Conservation (phyloP, 225 moss, liverwort and hornwort species). For the Rhytidiadelphus loreus region DNA sequence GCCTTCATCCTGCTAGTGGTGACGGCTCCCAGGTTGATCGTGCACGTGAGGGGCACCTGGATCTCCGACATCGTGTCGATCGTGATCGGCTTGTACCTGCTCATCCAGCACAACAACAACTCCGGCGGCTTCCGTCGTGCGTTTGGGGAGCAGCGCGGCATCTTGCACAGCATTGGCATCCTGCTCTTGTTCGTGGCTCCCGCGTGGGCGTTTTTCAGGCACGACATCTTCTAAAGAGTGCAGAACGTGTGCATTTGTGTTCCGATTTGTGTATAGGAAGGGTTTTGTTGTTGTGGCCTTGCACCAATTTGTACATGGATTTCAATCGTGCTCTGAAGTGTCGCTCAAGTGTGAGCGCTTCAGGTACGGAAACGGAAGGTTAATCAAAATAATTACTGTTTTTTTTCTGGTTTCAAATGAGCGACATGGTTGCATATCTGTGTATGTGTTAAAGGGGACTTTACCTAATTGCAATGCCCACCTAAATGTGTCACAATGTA, state of each 20-base stretch:
- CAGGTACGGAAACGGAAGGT: background rate
- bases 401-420: background rate
- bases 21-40: constrained; percentile 6
- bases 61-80: constrained; percentile 2
- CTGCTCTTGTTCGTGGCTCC: constrained; percentile 37
- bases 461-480: background rate
- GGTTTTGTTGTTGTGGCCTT: background rate
- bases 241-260: background rate
- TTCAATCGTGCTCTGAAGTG: background rate
- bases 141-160: constrained; percentile 23
- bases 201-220: background rate
- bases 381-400: background rate
- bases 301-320: constrained; percentile 8
- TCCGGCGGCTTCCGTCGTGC: constrained; percentile 41
- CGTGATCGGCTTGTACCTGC: constrained; percentile 13
- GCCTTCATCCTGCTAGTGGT: constrained; percentile 40
- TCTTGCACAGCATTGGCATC: constrained; percentile 31
- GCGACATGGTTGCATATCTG: background rate
- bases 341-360: constrained; percentile 3
- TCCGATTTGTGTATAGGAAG: background rate
- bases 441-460: no score
- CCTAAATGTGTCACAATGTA: background rate
- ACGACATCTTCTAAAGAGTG: background rate
- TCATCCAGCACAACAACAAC: constrained; percentile 18
- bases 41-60: background rate